Base-by-base conservation (phyloP, 208 protist species). In the Herpetomonas tarakana region DNA sequence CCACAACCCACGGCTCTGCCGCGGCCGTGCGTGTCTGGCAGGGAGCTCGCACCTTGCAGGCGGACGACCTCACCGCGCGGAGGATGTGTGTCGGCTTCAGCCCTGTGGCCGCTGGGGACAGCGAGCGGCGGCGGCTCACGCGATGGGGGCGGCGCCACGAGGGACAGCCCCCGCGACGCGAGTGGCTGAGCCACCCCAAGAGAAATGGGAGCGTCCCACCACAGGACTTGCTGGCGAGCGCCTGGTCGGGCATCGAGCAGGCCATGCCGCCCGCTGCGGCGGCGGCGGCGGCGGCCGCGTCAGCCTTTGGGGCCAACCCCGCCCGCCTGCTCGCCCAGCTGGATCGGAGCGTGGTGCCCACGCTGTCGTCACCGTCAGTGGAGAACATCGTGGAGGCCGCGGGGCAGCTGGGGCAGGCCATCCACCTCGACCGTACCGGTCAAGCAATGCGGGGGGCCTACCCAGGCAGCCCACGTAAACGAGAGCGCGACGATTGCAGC, bases 11-110 rank as follows among this genome's bases (percentile, higher is more conserved):
- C 19, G 16, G 19, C 9, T 22, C 44, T 4, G 16, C 9, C 9
- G 16, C 44, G 19, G 44, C 16, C 6, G 44, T 18, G 44, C 16
- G 44, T 11, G 16, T 4, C 44, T 49, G 44, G 44, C 44, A 49
- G 9, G 44, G 44, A 4, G 16, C 44, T 4, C 44, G 44, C 11
- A 24, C 4, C 4, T 50, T 65, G 11, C 60, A 31, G 2, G 35
- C 2, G n/a, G 31, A 38, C 3, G 35, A 65, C 6, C 12, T 11
- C 9, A n/a, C 52, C 3, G 60, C 60, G 25, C 60, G 51, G 14
- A 3, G 29, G 2, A 11, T 65, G 50, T 65, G 60, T 24, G 11
- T 31, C 38, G 60, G 60, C 38, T 65, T 65, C 52, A 50, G 39
- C 21, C 26, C 51, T 2, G 50, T 31, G 11, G 44, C 16, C 19